Conservation (phyloP, 176 grass and related monocot genomes). For the Leersia perrieri region DNA sequence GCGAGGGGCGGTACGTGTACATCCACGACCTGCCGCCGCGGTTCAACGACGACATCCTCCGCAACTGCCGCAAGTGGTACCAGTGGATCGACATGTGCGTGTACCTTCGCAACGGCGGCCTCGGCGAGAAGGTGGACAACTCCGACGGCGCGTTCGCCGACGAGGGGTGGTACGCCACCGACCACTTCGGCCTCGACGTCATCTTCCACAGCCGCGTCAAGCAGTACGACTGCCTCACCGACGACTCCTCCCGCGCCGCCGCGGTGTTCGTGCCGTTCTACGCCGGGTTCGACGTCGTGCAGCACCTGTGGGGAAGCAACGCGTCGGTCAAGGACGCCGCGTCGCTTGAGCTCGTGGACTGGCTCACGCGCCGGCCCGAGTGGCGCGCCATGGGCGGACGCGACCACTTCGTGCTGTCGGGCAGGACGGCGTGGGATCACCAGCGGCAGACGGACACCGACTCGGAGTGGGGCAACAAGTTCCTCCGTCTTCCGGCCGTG, state of each 20-base stretch:
- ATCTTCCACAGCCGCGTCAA: conserved; percentile 60
- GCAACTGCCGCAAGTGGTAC: conserved; percentile 46
- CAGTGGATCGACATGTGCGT: conserved; percentile 71
- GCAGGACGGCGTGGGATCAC: conserved; percentile 64
- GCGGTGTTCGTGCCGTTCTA: conserved; percentile 73
- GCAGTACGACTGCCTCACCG: conserved; percentile 69
- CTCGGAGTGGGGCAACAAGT: conserved; percentile 70
- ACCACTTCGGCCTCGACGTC: conserved; percentile 77
- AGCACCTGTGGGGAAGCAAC: conserved; percentile 63
- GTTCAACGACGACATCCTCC: conserved; percentile 65
- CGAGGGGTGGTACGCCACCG: conserved; percentile 67
- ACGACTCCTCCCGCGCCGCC: conserved; percentile 57
- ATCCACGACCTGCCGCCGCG: conserved; percentile 59
- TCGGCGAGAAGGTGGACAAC: conserved; percentile 52
- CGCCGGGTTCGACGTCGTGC: conserved; percentile 70
- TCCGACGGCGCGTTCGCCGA: conserved; percentile 57
- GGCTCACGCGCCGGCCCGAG: conserved; percentile 53
- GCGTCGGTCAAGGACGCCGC: conserved; percentile 47
- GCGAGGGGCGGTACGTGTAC: conserved; percentile 60
- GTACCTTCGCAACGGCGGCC: conserved; percentile 66
- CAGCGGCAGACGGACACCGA: conserved; percentile 43
- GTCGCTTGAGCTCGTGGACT: conserved; percentile 44
- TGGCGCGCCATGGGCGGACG: conserved; percentile 57
- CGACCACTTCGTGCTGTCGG: conserved; percentile 65
- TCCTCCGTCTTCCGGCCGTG: conserved; percentile 61